phyloP scores from a whole-genome alignment of 495 filamentous ascomycete genomes.

The Chaetomium tenue region DNA sequence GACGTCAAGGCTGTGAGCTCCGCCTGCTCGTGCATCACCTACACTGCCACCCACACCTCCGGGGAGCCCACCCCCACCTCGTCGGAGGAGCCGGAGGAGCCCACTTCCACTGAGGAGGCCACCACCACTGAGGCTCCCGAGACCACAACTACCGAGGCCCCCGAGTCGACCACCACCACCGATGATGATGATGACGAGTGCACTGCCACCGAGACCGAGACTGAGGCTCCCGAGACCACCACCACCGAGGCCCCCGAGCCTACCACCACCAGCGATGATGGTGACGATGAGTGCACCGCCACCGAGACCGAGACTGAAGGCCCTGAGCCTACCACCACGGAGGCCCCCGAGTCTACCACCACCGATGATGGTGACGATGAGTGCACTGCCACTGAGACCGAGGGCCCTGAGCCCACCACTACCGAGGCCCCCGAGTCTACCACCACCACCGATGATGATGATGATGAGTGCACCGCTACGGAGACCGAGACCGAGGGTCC shows the following conservation, averaged over 20 bases:
- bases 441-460: conserved; percentile 14
- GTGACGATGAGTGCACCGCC: conserved; percentile 5
- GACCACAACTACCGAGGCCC: neutral
- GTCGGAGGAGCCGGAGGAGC: too few species aligned
- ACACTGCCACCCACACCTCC: conserved; percentile 23
- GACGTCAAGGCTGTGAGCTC: conserved; percentile 33
- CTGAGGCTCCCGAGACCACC: conserved; percentile 7
- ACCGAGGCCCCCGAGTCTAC: conserved; percentile 16
- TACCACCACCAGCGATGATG: conserved; percentile 9
- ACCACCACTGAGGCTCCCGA: conserved; percentile 12
- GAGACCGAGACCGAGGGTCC: neutral
- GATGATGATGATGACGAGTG: conserved; percentile 13
- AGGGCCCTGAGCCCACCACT: conserved; percentile 8
- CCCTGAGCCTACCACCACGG: conserved; percentile 11
- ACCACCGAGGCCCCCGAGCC: conserved; percentile 15
- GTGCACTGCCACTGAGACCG: neutral
- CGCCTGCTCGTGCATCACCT: conserved; percentile 43
- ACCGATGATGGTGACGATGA: conserved; percentile 7
- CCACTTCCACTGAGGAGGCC: conserved; percentile 1
- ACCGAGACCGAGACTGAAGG: conserved; percentile 18
- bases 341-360: conserved; percentile 17
- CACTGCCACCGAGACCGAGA: conserved; percentile 4
- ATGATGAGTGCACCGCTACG: conserved; percentile 12
- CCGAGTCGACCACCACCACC: conserved; percentile 16
- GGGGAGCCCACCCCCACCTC: conserved; percentile 14